These are phyloP conservation scores for Dictyostelium firmibasis DNA, from an alignment of 78 protist genomes.

Conservation along the genomic window DNA sequence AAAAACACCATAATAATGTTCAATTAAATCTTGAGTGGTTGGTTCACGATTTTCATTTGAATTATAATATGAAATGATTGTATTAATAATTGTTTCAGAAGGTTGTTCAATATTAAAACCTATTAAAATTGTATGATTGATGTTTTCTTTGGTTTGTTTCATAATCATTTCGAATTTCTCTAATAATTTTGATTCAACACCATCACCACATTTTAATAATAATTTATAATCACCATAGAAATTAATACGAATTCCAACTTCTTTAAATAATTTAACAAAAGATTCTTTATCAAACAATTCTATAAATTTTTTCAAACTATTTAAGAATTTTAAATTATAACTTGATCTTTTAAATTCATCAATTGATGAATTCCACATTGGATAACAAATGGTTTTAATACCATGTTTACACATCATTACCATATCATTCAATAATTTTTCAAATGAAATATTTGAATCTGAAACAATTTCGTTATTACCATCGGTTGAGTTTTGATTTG, in stretches of 20 bases:
- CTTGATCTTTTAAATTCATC: conserved; percentile 15
- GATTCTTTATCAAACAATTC: background rate
- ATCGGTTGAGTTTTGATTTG: too few species aligned
- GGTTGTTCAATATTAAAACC: conserved; percentile 55
- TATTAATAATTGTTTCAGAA: conserved; percentile 16
- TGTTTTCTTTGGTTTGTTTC: conserved; percentile 36
- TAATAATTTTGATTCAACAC: background rate
- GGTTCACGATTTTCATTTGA: background rate
- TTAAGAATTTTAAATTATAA: conserved; percentile 26
- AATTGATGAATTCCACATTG: conserved; percentile 43
- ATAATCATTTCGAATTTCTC: conserved; percentile 12
- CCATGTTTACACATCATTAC: conserved; percentile 15
- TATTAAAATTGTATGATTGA: background rate
- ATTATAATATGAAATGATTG: background rate
- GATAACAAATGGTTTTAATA: conserved; percentile 10
- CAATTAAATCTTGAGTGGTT: background rate
- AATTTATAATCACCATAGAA: conserved; percentile 50
- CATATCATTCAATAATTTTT: background rate
- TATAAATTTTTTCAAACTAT: background rate
- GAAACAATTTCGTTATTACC: background rate
- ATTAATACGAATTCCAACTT: background rate
- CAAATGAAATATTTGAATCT: background rate
- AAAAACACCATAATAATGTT: conserved; percentile 29
- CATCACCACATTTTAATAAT: conserved; percentile 13
- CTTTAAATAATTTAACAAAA: background rate